Percentiles rank a stretch among this genome's conserved stretches.
These are phyloP conservation scores for Sonneratia caseolaris DNA, from an alignment of 345 rosid genomes.

Conservation along the genomic window DNA sequence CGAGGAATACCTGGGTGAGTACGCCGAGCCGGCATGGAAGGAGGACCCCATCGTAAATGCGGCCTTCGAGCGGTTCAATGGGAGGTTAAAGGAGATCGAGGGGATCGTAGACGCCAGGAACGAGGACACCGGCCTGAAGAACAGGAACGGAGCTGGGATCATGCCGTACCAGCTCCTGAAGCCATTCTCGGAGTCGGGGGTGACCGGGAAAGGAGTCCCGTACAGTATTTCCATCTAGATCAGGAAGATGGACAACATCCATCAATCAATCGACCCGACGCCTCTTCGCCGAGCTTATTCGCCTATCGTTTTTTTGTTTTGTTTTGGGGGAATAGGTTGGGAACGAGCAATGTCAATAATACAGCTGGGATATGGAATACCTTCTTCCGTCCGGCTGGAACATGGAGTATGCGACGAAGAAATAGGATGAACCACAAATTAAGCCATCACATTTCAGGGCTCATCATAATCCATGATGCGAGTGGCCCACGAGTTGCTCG, in stretches of 20 bases:
- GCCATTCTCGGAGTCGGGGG: conserved; percentile 38
- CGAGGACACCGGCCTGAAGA: conserved; percentile 13
- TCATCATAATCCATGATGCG: too few species aligned
- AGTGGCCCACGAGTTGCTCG: too few species aligned
- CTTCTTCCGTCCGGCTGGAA: too few species aligned
- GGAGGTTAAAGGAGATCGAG: conserved; percentile 30
- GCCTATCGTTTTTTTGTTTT: not conserved
- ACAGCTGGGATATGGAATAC: too few species aligned
- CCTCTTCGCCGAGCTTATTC: not conserved
- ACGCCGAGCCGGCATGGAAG: conserved; percentile 21
- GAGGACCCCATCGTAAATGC: conserved; percentile 20
- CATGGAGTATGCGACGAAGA: too few species aligned
- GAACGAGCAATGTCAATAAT: too few species aligned
- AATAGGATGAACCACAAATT: too few species aligned
- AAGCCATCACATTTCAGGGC: too few species aligned
- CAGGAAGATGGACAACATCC: not conserved
- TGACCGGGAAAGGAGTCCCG: conserved; percentile 46
- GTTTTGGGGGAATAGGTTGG: too few species aligned
- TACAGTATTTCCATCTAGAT: conserved; percentile 32
- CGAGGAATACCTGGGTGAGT: conserved; percentile 44
- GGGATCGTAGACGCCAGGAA: conserved; percentile 29
- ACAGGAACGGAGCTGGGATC: conserved; percentile 36
- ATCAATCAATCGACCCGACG: not conserved
- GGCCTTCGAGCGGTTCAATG: conserved; percentile 30
- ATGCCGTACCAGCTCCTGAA: conserved; percentile 38